Percentiles rank a stretch among this genome's conserved stretches.
These are phyloP conservation scores for Datura wrightii DNA, from an alignment of 257 asterid genomes.

Conservation along the genomic window DNA sequence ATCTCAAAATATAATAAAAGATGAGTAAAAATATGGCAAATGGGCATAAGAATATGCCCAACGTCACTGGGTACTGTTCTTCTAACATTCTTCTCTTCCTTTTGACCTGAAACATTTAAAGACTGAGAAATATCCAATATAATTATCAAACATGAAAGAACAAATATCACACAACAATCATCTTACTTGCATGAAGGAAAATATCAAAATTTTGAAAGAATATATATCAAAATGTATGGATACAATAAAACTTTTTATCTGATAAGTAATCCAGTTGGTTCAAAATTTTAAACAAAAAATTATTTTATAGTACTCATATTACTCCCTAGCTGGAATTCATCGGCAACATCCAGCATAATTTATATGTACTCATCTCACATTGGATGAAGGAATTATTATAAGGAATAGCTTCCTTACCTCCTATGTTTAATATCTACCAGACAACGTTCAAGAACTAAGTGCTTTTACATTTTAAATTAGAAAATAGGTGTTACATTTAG, in stretches of 20 bases:
- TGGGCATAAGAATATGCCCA: too few relatives aligned
- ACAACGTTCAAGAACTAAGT: not conserved
- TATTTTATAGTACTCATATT: not conserved
- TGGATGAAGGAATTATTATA: not conserved
- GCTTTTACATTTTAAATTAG: constrained; percentile 12
- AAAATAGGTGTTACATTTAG: not conserved
- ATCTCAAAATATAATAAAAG: too few relatives aligned
- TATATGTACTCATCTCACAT: not conserved
- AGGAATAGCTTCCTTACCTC: not conserved
- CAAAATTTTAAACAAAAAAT: not conserved
- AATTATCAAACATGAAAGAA: not conserved
- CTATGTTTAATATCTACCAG: not conserved
- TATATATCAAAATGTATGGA: not conserved
- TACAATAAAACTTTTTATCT: not conserved
- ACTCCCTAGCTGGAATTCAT: not conserved
- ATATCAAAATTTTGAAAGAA: not conserved
- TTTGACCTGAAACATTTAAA: constrained; percentile 64
- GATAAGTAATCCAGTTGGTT: not conserved
- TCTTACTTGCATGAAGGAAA: not conserved
- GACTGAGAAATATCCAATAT: constrained; percentile 18
- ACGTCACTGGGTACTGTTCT: constrained; percentile 57
- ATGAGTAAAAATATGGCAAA: too few relatives aligned
- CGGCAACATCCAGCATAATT: not conserved
- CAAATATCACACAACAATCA: not conserved
- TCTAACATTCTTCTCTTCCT: constrained; percentile 80